A percentile compares a stretch with the other conserved stretches of the same genome.
Evolutionary conservation across 768 basidiomycete species (phyloP).

Genomic region (Trametes coccinea): DNA sequence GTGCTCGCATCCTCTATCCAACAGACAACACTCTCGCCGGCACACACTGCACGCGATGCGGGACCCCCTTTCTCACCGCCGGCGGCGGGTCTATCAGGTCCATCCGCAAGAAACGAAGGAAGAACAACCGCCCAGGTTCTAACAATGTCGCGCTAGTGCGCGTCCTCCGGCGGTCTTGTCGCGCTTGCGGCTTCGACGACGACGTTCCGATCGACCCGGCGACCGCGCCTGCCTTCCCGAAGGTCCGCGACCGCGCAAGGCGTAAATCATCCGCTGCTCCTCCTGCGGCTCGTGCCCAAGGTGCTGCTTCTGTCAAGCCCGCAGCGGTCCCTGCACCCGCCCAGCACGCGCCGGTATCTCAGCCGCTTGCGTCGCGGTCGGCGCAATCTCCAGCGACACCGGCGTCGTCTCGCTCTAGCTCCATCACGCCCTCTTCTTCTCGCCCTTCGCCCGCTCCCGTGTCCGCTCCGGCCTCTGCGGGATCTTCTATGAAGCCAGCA

Average conservation of each 20-base stretch:
- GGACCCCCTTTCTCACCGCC: slow-evolving; percentile 46
- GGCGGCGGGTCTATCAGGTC: slow-evolving; percentile 40
- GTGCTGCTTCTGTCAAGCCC: slow-evolving; percentile 3
- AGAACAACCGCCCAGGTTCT: slow-evolving; percentile 3
- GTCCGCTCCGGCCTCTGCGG: not conserved
- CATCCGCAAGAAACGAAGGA: slow-evolving; percentile 34
- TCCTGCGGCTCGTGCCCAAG: not conserved
- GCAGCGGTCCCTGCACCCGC: not conserved
- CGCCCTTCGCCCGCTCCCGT: slow-evolving; percentile 3
- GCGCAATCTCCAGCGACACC: slow-evolving; percentile 1
- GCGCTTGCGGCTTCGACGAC: slow-evolving; percentile 30
- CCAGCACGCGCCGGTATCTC: slow-evolving; percentile 11
- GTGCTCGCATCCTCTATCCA: slow-evolving; percentile 35
- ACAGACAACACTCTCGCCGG: slow-evolving; percentile 23
- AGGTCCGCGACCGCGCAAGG: slow-evolving; percentile 21
- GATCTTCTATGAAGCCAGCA: not conserved
- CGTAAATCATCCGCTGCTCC: not conserved
- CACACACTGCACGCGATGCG: slow-evolving; percentile 55
- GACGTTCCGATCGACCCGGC: slow-evolving; percentile 27
- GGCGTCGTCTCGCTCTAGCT: slow-evolving; percentile 14
- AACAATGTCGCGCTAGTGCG: not conserved
- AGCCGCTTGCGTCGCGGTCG: slow-evolving; percentile 1
- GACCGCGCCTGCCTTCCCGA: slow-evolving; percentile 24
- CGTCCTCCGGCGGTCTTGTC: slow-evolving; percentile 29
- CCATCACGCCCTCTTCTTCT: not conserved